phyloP scores from a whole-genome alignment of 139 green algal species.

The Ulvella scutata region DNA sequence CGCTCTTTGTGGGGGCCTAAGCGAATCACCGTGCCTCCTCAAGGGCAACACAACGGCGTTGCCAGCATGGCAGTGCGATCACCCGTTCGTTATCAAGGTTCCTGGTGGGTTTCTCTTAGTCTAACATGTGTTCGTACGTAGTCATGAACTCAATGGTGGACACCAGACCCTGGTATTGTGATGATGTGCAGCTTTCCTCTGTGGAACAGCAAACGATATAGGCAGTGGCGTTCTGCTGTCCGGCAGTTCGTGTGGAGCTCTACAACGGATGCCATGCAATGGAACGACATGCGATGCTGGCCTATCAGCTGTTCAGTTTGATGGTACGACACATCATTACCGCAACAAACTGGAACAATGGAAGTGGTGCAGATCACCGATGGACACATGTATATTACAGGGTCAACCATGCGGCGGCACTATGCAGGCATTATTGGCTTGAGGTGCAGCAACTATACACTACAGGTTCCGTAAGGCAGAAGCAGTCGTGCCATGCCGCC shows the following conservation, averaged over 20 bases:
- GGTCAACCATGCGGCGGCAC: neutral
- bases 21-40: neutral
- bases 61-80: neutral
- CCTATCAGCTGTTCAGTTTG: neutral
- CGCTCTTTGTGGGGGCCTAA: neutral
- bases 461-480: too few relatives aligned
- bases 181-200: neutral
- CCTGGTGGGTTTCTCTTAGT: neutral
- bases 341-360: neutral
- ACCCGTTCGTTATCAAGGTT: neutral
- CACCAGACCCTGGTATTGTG: neutral
- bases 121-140: neutral
- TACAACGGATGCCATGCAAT: neutral
- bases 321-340: neutral
- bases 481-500: too few relatives aligned
- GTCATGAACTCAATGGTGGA: neutral
- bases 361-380: neutral
- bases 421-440: neutral
- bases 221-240: neutral
- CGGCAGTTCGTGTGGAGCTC: neutral
- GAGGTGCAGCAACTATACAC: too few relatives aligned
- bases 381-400: neutral
- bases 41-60: neutral
- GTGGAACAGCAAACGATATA: neutral
- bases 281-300: neutral